Conservation (phyloP, 2,329 filamentous ascomycete species). For the Kalmusia sp. region DNA sequence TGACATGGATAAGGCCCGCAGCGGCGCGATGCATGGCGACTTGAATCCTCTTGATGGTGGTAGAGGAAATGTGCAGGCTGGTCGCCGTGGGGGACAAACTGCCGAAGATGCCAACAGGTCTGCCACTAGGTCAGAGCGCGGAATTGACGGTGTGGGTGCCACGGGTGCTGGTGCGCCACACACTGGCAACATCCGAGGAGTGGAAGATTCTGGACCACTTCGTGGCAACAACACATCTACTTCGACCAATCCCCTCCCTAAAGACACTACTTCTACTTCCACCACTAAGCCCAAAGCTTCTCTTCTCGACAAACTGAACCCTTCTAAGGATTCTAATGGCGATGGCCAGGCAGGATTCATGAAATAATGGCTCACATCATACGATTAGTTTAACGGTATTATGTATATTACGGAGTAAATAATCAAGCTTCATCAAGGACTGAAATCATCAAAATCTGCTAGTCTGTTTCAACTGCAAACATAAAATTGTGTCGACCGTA, state of each 20-base stretch:
- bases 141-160: neutral
- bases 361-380: slow-evolving; percentile 43
- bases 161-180: neutral
- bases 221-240: neutral
- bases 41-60: slow-evolving; percentile 16
- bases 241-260: neutral
- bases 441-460: too few relatives aligned
- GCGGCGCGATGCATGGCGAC: slow-evolving; percentile 17
- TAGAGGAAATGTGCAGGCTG: neutral
- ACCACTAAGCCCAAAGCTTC: slow-evolving; percentile 50
- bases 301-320: slow-evolving; percentile 63
- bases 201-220: neutral
- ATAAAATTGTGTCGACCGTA: too few relatives aligned
- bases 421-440: too few relatives aligned
- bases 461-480: too few relatives aligned
- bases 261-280: neutral
- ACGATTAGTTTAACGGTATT: slow-evolving; percentile 1
- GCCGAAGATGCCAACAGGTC: neutral
- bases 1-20: slow-evolving; percentile 2
- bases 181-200: neutral
- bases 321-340: slow-evolving; percentile 59
- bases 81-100: neutral
- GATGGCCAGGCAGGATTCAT: slow-evolving; percentile 66
- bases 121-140: neutral
- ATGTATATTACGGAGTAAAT: slow-evolving; percentile 1